Evolutionary conservation across 31 red algal species (phyloP), one percentile per base, ranked within the genome.

Genomic region (Porphyra umbilicalis): DNA sequence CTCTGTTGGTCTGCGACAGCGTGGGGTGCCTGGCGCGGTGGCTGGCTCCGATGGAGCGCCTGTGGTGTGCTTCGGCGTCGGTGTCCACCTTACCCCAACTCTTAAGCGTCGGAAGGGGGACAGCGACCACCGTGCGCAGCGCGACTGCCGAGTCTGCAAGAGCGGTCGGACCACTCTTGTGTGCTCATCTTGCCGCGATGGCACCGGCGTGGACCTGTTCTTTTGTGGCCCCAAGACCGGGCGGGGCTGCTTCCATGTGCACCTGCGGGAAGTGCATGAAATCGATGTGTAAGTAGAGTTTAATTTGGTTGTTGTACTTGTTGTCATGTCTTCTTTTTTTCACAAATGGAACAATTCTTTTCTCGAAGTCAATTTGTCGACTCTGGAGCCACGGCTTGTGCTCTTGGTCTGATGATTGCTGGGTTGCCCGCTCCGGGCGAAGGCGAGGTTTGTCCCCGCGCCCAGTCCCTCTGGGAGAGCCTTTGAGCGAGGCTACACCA

Each of bases 201-300:
- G 42, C 42, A 46, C 13, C 42, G 18, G 42, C 42, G 42, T 18
- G 42, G 42, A 46, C 14, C 42, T 46, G 42, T 46, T 46, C 14
- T 38, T 85, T 31, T 90, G 77, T 81, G 82, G 81, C 0, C 75
- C 14, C 76, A 78, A 84, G 5, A 85, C 42, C 42, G 42, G 7
- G 42, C 42, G 42, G 14, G 14, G 18, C 42, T 46, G 42, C 42
- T 46, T 39, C 9, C 7, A 39, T 9, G 7, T 39, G 7, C 38
- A 39, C 38, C 6, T 39, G 38, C 6, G 38, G 42, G 42, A 46
- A 10, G 42, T 46, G 42, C 42, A 46, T 16, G 42, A 46, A 16
- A 10, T 46, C 14, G 42, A 46, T 16, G 42, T 46, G 14, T 46
- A n/a, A n/a, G n/a, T n/a, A 46, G 42, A n/a, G n/a, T n/a, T n/a